Evolutionary conservation across 2,329 filamentous ascomycete genomes (phyloP).

Genomic region (Pseudogymnoascus sp.): DNA sequence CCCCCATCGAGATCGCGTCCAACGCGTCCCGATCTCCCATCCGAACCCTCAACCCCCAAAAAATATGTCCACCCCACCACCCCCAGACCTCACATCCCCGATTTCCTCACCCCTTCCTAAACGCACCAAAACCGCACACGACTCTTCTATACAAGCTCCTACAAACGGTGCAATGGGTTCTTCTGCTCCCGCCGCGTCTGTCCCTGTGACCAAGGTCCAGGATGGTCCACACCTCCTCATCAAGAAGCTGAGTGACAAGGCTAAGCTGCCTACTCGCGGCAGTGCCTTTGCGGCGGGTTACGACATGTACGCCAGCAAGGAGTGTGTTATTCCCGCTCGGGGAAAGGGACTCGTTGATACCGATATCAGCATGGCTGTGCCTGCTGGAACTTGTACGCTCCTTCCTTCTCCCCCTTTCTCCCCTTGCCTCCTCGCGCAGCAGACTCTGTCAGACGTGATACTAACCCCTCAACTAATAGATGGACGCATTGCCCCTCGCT

Average conservation of each 20-base stretch:
- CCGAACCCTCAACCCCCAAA: not conserved
- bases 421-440: not conserved
- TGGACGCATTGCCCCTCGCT: constrained; percentile 81
- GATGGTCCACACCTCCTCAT: constrained; percentile 37
- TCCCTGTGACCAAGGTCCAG: not conserved
- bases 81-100: constrained; percentile 16
- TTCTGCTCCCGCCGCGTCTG: not conserved
- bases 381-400: constrained; percentile 74
- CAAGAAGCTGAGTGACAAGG: constrained; percentile 77
- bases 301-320: constrained; percentile 76
- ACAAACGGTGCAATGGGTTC: not conserved
- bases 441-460: not conserved
- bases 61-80: constrained; percentile 5
- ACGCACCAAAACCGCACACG: constrained; percentile 13
- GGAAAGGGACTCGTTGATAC: constrained; percentile 85
- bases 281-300: constrained; percentile 88
- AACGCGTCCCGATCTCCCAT: not conserved
- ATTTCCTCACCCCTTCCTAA: constrained; percentile 25
- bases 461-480: constrained; percentile 41
- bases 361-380: constrained; percentile 84
- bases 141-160: not conserved
- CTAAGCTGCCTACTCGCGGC: constrained; percentile 77
- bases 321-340: constrained; percentile 67
- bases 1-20: not conserved
- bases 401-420: not conserved